Conservation (phyloP, 2,329 filamentous ascomycete genomes). For the Paracoccidioides lutzii region DNA sequence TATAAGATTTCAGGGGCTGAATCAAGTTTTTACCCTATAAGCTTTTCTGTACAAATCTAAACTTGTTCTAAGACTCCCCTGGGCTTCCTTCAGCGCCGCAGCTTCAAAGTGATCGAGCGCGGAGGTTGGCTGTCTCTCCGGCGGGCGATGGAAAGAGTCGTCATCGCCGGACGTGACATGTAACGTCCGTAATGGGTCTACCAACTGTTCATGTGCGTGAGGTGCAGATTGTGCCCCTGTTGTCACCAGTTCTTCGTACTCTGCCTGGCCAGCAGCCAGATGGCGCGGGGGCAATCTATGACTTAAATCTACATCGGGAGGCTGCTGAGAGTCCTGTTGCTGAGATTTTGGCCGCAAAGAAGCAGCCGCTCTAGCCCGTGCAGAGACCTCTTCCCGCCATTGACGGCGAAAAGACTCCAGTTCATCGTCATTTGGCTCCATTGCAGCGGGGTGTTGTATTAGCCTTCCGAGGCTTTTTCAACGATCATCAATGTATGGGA, state of each 20-base stretch:
- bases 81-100: slow-evolving; percentile 75
- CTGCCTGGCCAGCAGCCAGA: slow-evolving; percentile 23
- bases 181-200: slow-evolving; percentile 25
- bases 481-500: not conserved
- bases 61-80: slow-evolving; percentile 80
- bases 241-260: slow-evolving; percentile 25
- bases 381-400: slow-evolving; percentile 70
- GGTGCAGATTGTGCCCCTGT: slow-evolving; percentile 9
- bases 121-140: slow-evolving; percentile 46
- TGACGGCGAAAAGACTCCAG: slow-evolving; percentile 74
- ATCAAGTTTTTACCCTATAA: slow-evolving; percentile 56
- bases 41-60: slow-evolving; percentile 78
- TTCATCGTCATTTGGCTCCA: slow-evolving; percentile 33
- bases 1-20: not conserved
- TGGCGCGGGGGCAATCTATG: slow-evolving; percentile 29
- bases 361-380: slow-evolving; percentile 19
- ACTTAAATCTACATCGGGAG: slow-evolving; percentile 13
- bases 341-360: not conserved
- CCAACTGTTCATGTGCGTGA: slow-evolving; percentile 20
- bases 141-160: slow-evolving; percentile 25
- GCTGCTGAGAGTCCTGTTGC: slow-evolving; percentile 3
- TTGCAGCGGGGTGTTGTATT: not conserved
- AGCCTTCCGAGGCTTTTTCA: not conserved
- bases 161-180: slow-evolving; percentile 24
- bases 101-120: slow-evolving; percentile 88